Percentiles rank a stretch among this genome's conserved stretches.
Evolutionary conservation across 176 grass and related monocot genomes (phyloP).

Genomic region (sorghum (Sorghum bicolor)): DNA sequence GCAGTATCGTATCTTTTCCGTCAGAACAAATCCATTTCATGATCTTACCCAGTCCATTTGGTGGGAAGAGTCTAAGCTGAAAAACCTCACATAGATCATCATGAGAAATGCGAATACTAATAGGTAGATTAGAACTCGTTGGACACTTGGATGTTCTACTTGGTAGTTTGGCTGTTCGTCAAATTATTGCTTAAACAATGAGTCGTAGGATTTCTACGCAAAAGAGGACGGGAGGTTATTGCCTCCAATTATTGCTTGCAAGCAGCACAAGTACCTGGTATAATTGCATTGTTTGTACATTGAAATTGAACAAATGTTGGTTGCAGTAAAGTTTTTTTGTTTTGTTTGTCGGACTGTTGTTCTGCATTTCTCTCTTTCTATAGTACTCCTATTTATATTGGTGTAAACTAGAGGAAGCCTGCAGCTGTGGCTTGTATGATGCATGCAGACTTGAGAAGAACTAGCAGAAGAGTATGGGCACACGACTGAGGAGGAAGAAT

Average conservation of each 20-base stretch:
- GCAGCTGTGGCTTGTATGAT: not conserved
- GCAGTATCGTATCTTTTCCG: not conserved
- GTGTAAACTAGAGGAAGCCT: not conserved
- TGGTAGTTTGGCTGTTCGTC: not conserved
- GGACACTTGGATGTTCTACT: not conserved
- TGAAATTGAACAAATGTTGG: not conserved
- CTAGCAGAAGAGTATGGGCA: slow-evolving; percentile 5
- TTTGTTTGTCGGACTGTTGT: not conserved
- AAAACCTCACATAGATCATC: not conserved
- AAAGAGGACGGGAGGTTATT: not conserved
- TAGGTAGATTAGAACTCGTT: not conserved
- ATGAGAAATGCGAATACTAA: not conserved
- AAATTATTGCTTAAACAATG: slow-evolving; percentile 3
- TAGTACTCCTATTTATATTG: not conserved
- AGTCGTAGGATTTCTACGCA: not conserved
- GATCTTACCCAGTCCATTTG: not conserved
- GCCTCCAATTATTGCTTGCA: not conserved
- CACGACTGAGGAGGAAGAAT: not conserved
- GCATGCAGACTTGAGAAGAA: not conserved
- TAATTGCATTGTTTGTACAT: not conserved
- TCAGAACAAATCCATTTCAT: not conserved
- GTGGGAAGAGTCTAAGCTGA: not conserved
- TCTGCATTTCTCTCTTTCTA: not conserved
- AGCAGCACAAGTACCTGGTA: not conserved
- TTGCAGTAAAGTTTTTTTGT: not conserved